Base-by-base conservation (phyloP, 768 basidiomycete genomes). In the Calocybe gangraenosa region DNA sequence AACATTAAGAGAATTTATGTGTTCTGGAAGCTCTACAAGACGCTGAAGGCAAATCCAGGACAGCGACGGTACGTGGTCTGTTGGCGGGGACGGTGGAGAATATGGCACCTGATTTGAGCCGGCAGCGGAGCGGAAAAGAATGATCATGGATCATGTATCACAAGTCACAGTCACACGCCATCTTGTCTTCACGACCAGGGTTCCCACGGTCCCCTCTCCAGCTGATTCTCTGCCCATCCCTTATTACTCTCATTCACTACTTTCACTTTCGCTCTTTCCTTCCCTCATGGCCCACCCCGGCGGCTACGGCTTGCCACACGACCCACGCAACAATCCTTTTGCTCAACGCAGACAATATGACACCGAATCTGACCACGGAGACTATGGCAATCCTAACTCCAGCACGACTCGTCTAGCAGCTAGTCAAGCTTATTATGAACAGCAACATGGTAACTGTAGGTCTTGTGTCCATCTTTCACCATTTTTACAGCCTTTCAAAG, bases 341-440 rank as follows among this genome's bases (percentile, higher is more conserved):
- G 46, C 57, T 51, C 55, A 51, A 36, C 58, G 57, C 45, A 61
- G 54, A 34, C 58, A 58, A 33, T 70, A 72, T 53, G 73, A 75
- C 44, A 59, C 58, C 50, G 77, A 81, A 54, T 75, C 73, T 3
- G 77, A 79, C 50, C 56, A 65, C 42, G 63, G 69, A 33, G 79
- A 81, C 47, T 81, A 79, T 61, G 61, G 56, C 49, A 68, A 67
- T 40, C 65, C 67, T 43, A 77, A 71, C 52, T 71, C 71, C n/a
- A 78, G 78, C 57, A 75, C 76, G 0, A 73, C 79, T 32, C 69
- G 78, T 53, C 71, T 82, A 42, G 76, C 78, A 25, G 67, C 68
- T 47, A 71, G 68, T 37, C 66, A 69, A 42, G 65, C 56, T 35
- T 71, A 65, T 51, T 68, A 68, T 42, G 67, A 73, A 47, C 66